Evolutionary conservation across 495 filamentous ascomycete genomes (phyloP), one percentile per base, ranked within the genome.

Genomic region (Amphirosellinia nigrospora): DNA sequence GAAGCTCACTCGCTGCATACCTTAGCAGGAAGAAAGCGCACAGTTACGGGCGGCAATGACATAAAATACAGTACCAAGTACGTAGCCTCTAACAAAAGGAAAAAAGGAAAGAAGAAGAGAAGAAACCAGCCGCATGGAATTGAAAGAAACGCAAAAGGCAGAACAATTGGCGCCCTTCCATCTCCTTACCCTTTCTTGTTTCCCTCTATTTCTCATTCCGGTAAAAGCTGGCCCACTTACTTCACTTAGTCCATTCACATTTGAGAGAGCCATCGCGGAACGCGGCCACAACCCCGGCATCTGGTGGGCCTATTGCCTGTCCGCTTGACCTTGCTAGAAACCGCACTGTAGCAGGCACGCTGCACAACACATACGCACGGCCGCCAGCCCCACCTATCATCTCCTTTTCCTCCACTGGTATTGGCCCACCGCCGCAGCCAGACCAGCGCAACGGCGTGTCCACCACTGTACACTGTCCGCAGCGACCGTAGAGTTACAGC

Each of bases 391-490:
- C 63, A 65, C 63, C 53, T n/a, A 26, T 65, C 28, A 65, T 65
- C 46, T 53, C 63, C 16, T n/a, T 39, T 46, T 65, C 19, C 34
- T 23, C 19, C 9, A n/a, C 45, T 38, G 21, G 48, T 5, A 65
- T 65, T 65, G 63, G 63, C 46, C 21, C 46, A 34, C n/a, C 1
- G 11, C 30, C 21, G 32, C 66, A 43, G 28, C 56, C 45, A 43
- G 56, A 53, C 41, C 66, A 68, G 32, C 56, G 30, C 66, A 61
- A 61, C 45, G 62, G n/a, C 56, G 56, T 53, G 56, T 46, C 34
- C n/a, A 41, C 58, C 1, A 21, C 41, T n/a, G 21, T 10, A 41
- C 66, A 62, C 66, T 62, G 66, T 53, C 19, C 45, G 10, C 13
- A n/a, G n/a, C n/a, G 16, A 21, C 45, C 32, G 3, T 53, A 53